These are phyloP conservation scores for Verticillium klebahnii DNA, from an alignment of 2,329 filamentous ascomycete species.

Conservation along the genomic window DNA sequence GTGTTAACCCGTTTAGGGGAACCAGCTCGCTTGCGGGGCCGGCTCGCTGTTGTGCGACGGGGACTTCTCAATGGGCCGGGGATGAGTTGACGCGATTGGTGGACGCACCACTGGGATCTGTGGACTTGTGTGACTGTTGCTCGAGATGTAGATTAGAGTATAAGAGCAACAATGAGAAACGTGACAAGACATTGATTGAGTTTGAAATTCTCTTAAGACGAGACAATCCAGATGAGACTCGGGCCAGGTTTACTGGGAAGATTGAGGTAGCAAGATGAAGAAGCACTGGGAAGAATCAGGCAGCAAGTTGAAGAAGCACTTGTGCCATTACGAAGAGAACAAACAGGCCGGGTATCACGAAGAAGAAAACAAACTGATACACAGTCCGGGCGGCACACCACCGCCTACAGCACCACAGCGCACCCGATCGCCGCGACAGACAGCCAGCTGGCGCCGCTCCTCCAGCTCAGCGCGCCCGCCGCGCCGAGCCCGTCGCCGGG, in stretches of 20 bases:
- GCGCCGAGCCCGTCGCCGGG: constrained; percentile 26
- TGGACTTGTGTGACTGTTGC: background rate
- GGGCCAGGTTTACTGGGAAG: too few species aligned
- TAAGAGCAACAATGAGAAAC: background rate
- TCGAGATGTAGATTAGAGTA: background rate
- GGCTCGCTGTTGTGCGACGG: background rate
- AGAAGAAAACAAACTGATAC: background rate
- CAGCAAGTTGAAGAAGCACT: background rate
- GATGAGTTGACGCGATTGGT: background rate
- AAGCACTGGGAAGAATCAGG: too few species aligned
- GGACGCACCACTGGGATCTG: background rate
- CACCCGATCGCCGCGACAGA: background rate
- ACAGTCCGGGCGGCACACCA: background rate
- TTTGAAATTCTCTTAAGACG: too few species aligned
- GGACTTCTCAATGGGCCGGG: background rate
- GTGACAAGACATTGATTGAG: too few species aligned
- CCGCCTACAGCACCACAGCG: background rate
- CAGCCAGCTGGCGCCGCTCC: constrained; percentile 24
- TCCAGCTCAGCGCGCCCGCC: constrained; percentile 25
- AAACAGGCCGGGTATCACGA: background rate
- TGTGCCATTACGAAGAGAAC: background rate
- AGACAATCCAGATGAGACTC: too few species aligned
- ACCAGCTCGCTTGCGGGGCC: constrained; percentile 1
- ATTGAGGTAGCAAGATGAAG: too few species aligned
- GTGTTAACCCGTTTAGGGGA: constrained; percentile 4